Conservation (phyloP, 2,329 filamentous ascomycete species). For the Trichoderma sp. region DNA sequence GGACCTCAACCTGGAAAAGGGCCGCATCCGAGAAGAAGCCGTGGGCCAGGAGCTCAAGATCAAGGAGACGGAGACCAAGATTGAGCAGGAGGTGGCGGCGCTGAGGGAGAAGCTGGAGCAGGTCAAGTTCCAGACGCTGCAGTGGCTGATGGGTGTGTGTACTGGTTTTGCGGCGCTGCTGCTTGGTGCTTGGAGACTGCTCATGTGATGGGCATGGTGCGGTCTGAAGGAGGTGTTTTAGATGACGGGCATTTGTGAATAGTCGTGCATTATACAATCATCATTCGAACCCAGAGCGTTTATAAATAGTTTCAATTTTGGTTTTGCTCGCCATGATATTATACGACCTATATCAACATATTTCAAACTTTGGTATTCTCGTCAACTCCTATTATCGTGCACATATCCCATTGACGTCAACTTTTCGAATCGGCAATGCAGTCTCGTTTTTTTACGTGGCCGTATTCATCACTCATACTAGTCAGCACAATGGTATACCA, state of each 20-base stretch:
- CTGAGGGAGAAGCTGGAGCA: constrained; percentile 90
- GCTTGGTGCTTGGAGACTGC: constrained; percentile 69
- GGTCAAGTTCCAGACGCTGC: constrained; percentile 96
- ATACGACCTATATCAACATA: neutral
- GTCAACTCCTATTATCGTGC: neutral
- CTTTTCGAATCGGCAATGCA: neutral
- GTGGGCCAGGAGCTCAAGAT: constrained; percentile 97
- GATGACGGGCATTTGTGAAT: neutral
- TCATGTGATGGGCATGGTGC: constrained; percentile 52
- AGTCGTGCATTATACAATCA: neutral
- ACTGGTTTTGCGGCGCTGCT: constrained; percentile 67
- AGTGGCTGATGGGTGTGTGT: constrained; percentile 92
- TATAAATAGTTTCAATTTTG: neutral
- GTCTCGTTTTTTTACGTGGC: neutral
- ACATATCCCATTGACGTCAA: no score
- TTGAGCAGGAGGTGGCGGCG: constrained; percentile 94
- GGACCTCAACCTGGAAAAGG: constrained; percentile 95
- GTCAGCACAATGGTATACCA: neutral
- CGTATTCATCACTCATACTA: neutral
- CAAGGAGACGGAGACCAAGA: constrained; percentile 97
- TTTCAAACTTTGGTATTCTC: neutral
- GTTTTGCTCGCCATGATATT: neutral
- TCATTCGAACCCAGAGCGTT: neutral
- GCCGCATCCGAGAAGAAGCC: constrained; percentile 91
- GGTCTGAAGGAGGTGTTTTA: no score